Evolutionary conservation across 2,329 filamentous ascomycete species (phyloP).

Genomic region (Sporothrix protearum): DNA sequence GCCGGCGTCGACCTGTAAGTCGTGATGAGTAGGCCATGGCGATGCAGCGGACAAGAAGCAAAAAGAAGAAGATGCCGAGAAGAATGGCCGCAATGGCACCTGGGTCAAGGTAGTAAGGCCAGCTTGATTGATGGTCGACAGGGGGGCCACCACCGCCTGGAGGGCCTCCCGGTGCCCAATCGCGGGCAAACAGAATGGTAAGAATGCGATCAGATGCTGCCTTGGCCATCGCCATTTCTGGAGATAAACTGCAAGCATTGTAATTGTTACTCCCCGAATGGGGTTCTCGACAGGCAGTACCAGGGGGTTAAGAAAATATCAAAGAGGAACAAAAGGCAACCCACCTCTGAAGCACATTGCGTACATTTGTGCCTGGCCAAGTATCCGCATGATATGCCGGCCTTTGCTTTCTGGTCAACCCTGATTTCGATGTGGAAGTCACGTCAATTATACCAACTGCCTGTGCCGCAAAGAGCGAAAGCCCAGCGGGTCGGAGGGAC

Average conservation of each 20-base stretch:
- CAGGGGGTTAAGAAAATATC: too few species aligned
- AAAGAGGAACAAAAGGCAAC: neutral
- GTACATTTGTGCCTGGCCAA: conserved; percentile 1
- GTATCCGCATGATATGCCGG: neutral
- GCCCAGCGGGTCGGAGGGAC: too few species aligned
- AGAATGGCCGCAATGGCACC: conserved; percentile 16
- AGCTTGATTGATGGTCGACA: neutral
- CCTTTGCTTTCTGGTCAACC: neutral
- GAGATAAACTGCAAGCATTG: too few species aligned
- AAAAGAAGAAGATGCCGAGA: conserved; percentile 10
- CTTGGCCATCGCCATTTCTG: neutral
- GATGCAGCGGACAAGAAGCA: conserved; percentile 13
- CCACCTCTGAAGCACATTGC: neutral
- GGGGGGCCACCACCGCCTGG: neutral
- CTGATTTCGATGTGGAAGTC: neutral
- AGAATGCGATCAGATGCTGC: neutral
- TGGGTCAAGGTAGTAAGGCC: neutral
- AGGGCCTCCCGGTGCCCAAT: conserved; percentile 2
- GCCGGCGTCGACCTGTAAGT: neutral
- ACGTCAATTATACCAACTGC: too few species aligned
- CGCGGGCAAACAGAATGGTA: neutral
- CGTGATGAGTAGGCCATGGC: conserved; percentile 10
- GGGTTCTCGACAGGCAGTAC: too few species aligned
- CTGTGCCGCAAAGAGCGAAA: too few species aligned
- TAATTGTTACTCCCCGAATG: too few species aligned